Percentiles rank a stretch among this genome's conserved stretches.
phyloP scores from a whole-genome alignment of 768 basidiomycete species.

The Mycena latifolia region DNA sequence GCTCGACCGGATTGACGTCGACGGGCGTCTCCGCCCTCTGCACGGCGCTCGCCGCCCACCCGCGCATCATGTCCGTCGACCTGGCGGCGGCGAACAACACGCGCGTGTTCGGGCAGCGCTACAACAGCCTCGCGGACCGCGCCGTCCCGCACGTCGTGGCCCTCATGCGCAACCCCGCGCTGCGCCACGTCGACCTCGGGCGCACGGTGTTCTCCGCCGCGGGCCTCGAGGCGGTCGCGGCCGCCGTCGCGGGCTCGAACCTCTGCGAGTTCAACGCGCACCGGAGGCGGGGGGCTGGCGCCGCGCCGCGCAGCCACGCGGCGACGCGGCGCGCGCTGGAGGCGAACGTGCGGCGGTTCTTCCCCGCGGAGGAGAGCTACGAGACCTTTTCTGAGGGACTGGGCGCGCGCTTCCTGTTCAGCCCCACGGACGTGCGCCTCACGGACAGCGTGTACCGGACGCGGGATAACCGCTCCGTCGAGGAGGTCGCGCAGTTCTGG shows the following conservation, averaged over 20 bases:
- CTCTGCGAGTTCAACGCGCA: conserved; percentile 25
- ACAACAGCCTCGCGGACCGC: conserved; percentile 24
- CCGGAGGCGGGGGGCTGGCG: background rate
- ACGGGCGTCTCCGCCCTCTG: conserved; percentile 18
- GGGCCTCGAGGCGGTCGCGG: conserved; percentile 17
- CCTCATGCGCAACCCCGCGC: conserved; percentile 26
- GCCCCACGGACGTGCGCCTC: conserved; percentile 30
- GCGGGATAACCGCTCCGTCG: conserved; percentile 21
- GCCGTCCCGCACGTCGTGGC: conserved; percentile 3
- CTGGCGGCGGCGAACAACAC: conserved; percentile 23
- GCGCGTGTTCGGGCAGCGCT: conserved; percentile 14
- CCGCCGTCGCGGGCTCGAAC: conserved; percentile 15
- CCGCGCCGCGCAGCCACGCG: background rate
- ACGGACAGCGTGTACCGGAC: conserved; percentile 37
- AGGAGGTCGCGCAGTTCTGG: conserved; percentile 17
- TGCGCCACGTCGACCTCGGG: conserved; percentile 30
- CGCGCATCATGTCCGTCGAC: conserved; percentile 9
- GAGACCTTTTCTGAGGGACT: conserved; percentile 15
- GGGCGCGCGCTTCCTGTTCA: conserved; percentile 25
- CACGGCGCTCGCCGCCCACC: conserved; percentile 15
- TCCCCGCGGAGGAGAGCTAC: conserved; percentile 21
- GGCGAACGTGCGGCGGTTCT: conserved; percentile 18
- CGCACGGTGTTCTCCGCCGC: conserved; percentile 19
- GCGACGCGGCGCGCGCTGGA: conserved; percentile 22
- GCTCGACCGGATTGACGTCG: conserved; percentile 28